Percentiles rank a stretch among this genome's conserved stretches.
phyloP scores from a whole-genome alignment of 2,329 filamentous ascomycete genomes.

The Magnaporthiopsis rhizophila region DNA sequence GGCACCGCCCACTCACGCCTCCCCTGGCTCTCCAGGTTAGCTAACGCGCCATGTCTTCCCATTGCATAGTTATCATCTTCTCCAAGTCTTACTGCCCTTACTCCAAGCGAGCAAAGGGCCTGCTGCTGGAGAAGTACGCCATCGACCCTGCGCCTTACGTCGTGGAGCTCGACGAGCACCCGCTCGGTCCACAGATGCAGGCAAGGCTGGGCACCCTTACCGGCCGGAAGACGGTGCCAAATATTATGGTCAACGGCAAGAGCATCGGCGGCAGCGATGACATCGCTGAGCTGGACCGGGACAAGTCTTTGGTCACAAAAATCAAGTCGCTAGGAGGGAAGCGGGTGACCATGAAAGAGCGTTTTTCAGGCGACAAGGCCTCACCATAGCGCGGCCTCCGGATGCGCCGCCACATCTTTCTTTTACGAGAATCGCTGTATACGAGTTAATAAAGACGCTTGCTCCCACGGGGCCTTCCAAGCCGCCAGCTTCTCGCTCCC shows the following conservation, averaged over 20 bases:
- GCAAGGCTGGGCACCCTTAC: conserved; percentile 63
- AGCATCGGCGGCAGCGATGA: conserved; percentile 91
- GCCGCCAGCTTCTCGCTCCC: background rate
- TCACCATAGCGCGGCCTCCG: background rate
- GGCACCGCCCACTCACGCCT: background rate
- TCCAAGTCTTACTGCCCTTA: conserved; percentile 89
- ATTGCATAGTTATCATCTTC: conserved; percentile 76
- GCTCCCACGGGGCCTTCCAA: background rate
- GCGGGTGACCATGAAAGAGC: conserved; percentile 44
- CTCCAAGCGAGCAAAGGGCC: conserved; percentile 75
- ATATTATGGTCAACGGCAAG: conserved; percentile 78
- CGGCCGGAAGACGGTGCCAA: conserved; percentile 79
- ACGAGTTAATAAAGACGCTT: background rate
- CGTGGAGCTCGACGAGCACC: conserved; percentile 82
- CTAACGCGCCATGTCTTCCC: background rate
- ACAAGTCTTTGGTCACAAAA: conserved; percentile 60
- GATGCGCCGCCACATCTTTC: background rate
- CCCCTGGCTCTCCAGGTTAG: background rate
- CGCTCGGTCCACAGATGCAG: conserved; percentile 66
- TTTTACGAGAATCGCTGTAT: background rate
- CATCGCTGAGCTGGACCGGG: conserved; percentile 61
- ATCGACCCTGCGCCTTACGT: conserved; percentile 79
- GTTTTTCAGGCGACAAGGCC: conserved; percentile 19
- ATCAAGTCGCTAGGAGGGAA: conserved; percentile 68
- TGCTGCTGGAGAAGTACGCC: conserved; percentile 76